Evolutionary conservation across 164 flowering plant genomes (phyloP), one percentile per base, ranked within the genome.

Genomic region (Kalanchoe fedtschenkoi): DNA sequence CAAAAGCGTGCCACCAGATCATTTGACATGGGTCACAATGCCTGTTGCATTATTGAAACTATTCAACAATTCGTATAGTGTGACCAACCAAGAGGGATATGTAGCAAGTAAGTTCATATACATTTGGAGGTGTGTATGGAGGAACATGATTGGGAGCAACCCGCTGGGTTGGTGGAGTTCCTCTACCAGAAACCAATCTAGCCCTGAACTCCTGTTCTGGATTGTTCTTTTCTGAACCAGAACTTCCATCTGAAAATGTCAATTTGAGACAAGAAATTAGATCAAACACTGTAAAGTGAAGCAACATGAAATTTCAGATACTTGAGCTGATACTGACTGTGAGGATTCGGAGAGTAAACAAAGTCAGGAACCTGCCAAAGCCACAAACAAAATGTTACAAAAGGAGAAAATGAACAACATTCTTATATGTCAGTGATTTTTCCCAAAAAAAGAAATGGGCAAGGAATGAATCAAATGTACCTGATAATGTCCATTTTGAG

Each of bases 301-400:
- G 46, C 6, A 59, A 56, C 19, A 39, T 11, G 16, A 26, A 15
- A 51, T 62, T 30, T 8, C 24, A 37, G 29, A 34, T 65, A 44
- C 47, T 21, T 70, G 62, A 69, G 73, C 69, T 68, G 21, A 29
- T 42, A 70, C 96, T 89, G 76, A 89, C 98, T 84, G 51, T 75
- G 81, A 37, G 79, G 82, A 76, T 80, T 80, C 21, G 96, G 93
- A 56, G 95, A 92, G 73, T 75, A 81, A 0, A 71, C 80, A 60
- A 86, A 84, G 75, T 92, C 95, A 62, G 89, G 86, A 58, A 79
- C 86, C 98, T 89, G 77, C 14, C 75, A 70, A 68, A 34, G 0
- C 62, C 39, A 73, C 62, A 69, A 56, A 71, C 62, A 60, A 65
- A 67, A 55, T 34, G 13, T 30, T 35, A 51, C 32, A 34, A 11